Evolutionary conservation across 2,329 filamentous ascomycete genomes (phyloP), one percentile per base, ranked within the genome.

Genomic region (Colletotrichum sansevieriae): DNA sequence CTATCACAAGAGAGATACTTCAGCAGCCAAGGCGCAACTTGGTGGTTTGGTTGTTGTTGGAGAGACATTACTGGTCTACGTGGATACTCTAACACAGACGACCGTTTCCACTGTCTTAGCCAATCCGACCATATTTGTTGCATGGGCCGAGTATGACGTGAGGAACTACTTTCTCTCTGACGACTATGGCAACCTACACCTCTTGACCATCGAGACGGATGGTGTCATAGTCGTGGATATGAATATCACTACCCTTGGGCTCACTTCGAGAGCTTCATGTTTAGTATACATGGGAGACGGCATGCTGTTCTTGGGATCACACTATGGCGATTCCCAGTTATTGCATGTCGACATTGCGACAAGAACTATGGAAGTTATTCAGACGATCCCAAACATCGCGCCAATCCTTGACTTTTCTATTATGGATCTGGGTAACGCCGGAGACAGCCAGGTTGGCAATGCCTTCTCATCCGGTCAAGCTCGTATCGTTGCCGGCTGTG

Each of bases 391-490:
- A 3, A 99, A 97, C 75, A 93, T 98, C 73, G 94, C 92, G 0
- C 96, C 96, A 0, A 92, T 99, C 47, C 82, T 98, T 44, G 96
- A 99, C 77, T 98, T 99, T 74, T 91, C 92, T 1, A 89, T 99
- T 15, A 97, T 98, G 94, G 96, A 98, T 75, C 92, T 98, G 85
- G 95, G 95, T 0, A 95, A 94, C 73, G 91, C 93, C 68, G 91
- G 91, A 22, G 92, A 96, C 71, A 89, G 86, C 9, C 90, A 93
- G 66, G 79, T 84, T 18, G 92, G 91, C 3, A 97, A 96, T 74
- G 93, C 96, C 71, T 99, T 97, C 75, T 97, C 95, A 0, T 97
- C 95, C 0, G 96, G 96, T 0, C 95, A 99, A 79, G 95, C 96
- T 52, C 89, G 95, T 44, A 92, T 99, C 70, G 94, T 99, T 11